phyloP scores from a whole-genome alignment of 768 basidiomycete species.

The Mrakia blollopis region DNA sequence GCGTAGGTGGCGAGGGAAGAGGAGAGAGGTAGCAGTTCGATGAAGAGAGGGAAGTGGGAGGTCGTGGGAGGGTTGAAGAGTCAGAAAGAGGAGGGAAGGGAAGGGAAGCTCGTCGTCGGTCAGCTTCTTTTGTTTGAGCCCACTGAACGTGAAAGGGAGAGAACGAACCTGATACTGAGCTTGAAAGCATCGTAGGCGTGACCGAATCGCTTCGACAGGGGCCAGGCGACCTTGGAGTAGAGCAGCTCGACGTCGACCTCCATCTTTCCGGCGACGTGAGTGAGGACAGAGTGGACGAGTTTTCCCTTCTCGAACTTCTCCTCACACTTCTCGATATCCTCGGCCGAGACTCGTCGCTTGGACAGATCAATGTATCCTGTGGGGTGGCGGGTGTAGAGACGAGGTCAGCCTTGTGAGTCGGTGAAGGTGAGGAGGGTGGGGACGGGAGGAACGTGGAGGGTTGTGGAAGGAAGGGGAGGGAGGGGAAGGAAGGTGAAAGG shows the following conservation, averaged over 20 bases:
- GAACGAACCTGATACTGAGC: constrained; percentile 76
- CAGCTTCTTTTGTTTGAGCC: not conserved
- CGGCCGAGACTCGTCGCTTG: constrained; percentile 94
- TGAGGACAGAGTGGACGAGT: constrained; percentile 85
- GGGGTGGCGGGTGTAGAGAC: not conserved
- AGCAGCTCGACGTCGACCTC: constrained; percentile 62
- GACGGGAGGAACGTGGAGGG: not conserved
- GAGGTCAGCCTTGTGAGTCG: too few species aligned
- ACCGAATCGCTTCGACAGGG: constrained; percentile 82
- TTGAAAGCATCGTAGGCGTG: constrained; percentile 99
- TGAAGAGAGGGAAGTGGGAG: constrained; percentile 39
- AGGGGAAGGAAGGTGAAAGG: constrained; percentile 14
- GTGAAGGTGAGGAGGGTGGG: constrained; percentile 4
- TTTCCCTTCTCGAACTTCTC: constrained; percentile 98
- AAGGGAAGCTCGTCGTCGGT: too few species aligned
- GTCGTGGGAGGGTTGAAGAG: not conserved
- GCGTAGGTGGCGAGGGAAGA: not conserved
- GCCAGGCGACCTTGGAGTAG: constrained; percentile 91
- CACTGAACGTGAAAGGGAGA: not conserved
- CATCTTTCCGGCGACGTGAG: constrained; percentile 56
- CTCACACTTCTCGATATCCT: constrained; percentile 98
- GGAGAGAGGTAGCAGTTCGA: not conserved
- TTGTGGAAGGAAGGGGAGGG: not conserved
- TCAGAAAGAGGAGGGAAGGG: constrained; percentile 30
- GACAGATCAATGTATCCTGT: constrained; percentile 97